Conservation (phyloP, 2,329 filamentous ascomycete genomes). For the Aureobasidium sp. region DNA sequence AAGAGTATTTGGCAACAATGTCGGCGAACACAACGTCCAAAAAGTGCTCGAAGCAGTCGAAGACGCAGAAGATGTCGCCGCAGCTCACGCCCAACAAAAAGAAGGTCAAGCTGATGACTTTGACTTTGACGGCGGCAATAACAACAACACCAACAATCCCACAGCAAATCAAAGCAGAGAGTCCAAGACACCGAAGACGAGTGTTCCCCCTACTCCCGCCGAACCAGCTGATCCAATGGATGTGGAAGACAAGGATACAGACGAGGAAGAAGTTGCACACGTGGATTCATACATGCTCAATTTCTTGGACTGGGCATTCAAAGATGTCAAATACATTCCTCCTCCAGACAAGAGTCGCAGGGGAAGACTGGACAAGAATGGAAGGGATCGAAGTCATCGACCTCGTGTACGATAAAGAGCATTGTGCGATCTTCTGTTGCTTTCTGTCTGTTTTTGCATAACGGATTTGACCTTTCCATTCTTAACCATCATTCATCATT, state of each 20-base stretch:
- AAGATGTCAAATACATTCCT: constrained; percentile 37
- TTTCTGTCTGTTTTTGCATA: constrained; percentile 3
- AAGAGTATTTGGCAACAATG: constrained; percentile 77
- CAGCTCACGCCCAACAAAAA: constrained; percentile 87
- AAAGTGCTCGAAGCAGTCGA: constrained; percentile 89
- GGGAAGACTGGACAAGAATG: constrained; percentile 37
- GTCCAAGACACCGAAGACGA: constrained; percentile 37
- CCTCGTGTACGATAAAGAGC: constrained; percentile 23
- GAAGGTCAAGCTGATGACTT: constrained; percentile 87
- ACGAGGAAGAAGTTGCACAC: constrained; percentile 59
- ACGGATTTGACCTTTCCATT: neutral
- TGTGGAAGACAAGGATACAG: constrained; percentile 40
- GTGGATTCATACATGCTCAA: constrained; percentile 67
- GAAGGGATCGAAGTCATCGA: constrained; percentile 39
- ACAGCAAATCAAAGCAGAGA: constrained; percentile 40
- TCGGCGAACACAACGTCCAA: constrained; percentile 68
- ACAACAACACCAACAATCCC: constrained; percentile 58
- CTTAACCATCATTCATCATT: neutral
- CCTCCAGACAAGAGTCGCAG: constrained; percentile 33
- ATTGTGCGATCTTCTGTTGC: neutral
- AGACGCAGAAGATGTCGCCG: constrained; percentile 90
- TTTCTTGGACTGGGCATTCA: constrained; percentile 31
- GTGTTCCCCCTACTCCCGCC: constrained; percentile 39
- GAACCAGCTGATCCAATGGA: constrained; percentile 8
- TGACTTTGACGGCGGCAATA: constrained; percentile 79